Percentiles rank a stretch among this genome's conserved stretches.
Conservation (phyloP, 257 asterid genomes). For the Solanum tacnaense region DNA sequence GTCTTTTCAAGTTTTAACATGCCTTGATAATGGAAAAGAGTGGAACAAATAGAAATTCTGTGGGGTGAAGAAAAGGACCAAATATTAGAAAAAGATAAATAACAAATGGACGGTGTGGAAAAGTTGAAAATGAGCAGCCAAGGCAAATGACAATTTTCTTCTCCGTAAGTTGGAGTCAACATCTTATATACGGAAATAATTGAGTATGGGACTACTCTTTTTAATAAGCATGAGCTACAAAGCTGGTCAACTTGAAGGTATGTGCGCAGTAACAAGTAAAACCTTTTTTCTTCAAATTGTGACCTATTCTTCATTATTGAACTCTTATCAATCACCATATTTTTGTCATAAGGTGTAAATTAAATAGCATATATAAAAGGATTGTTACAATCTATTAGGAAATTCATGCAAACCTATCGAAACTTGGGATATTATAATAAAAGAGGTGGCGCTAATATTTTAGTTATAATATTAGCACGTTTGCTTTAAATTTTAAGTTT, state of each 20-base stretch:
- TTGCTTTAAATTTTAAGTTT: neutral
- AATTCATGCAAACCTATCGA: neutral
- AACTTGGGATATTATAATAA: neutral
- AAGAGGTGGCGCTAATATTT: neutral
- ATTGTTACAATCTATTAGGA: neutral
- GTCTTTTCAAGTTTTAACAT: neutral
- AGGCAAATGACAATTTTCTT: conserved; percentile 1
- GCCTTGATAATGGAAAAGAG: neutral
- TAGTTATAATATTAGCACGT: neutral
- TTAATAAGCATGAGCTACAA: neutral
- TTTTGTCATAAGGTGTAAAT: neutral
- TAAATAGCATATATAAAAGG: neutral
- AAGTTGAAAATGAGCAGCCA: neutral
- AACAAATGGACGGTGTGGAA: neutral
- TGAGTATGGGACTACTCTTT: neutral
- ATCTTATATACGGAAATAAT: neutral
- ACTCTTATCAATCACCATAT: neutral
- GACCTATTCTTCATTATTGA: neutral
- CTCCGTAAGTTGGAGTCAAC: neutral
- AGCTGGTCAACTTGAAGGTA: neutral
- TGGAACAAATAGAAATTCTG: neutral
- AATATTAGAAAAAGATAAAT: neutral
- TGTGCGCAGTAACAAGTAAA: neutral
- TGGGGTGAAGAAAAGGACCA: neutral
- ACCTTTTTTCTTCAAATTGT: neutral